phyloP scores from a whole-genome alignment of 306 rosid species.

The Casuarina glauca region DNA sequence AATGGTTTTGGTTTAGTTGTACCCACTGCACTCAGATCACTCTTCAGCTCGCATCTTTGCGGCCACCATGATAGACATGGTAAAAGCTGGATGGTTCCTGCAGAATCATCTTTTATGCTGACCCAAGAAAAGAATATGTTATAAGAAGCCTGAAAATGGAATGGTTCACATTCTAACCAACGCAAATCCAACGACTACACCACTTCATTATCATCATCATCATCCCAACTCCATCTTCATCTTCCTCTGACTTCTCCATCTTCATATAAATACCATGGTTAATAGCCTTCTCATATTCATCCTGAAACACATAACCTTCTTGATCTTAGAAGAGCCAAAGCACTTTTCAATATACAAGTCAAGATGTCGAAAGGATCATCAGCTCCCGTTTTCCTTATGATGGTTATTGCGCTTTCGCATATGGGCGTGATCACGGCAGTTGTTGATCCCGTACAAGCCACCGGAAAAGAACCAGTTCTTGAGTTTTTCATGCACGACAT shows the following conservation, averaged over 20 bases:
- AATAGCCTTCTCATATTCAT: slow-evolving; percentile 23
- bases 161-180: slow-evolving; percentile 6
- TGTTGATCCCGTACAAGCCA: slow-evolving; percentile 46
- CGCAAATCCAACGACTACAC: slow-evolving; percentile 47
- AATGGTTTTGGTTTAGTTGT: slow-evolving; percentile 43
- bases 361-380: slow-evolving; percentile 36
- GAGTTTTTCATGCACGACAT: slow-evolving; percentile 89
- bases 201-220: slow-evolving; percentile 32
- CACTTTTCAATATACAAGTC: slow-evolving; percentile 16
- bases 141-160: not conserved
- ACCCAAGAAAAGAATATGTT: not conserved
- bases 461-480: slow-evolving; percentile 57
- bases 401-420: slow-evolving; percentile 34
- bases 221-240: slow-evolving; percentile 47
- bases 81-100: no score
- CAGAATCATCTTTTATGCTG: no score
- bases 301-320: not conserved
- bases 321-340: slow-evolving; percentile 4
- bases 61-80: no score
- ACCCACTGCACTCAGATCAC: slow-evolving; percentile 25
- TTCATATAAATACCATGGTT: slow-evolving; percentile 31
- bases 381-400: slow-evolving; percentile 27
- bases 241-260: slow-evolving; percentile 3
- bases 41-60: no score
- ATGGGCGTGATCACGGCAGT: slow-evolving; percentile 31